Conservation (phyloP, 2,329 filamentous ascomycete species). For the Pezicula carpinea region DNA sequence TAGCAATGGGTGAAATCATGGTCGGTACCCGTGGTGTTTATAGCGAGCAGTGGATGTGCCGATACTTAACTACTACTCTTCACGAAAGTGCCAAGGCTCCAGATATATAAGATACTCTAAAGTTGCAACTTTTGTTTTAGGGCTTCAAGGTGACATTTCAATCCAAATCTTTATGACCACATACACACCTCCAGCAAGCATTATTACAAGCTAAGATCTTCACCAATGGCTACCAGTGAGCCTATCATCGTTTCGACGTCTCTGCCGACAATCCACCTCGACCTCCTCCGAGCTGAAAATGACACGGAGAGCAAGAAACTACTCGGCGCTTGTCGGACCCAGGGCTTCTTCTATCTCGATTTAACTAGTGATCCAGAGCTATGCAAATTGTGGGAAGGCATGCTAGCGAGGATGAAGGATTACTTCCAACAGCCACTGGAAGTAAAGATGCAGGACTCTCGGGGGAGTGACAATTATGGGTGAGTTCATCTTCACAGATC, state of each 20-base stretch:
- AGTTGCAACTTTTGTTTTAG: neutral
- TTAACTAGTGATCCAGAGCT: slow-evolving; percentile 48
- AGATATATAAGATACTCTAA: neutral
- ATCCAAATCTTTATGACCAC: neutral
- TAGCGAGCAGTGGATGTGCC: neutral
- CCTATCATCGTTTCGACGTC: neutral
- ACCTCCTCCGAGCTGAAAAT: neutral
- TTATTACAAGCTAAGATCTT: neutral
- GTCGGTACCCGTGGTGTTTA: neutral
- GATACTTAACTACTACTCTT: neutral
- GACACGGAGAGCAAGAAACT: slow-evolving; percentile 45
- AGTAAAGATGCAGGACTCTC: slow-evolving; percentile 47
- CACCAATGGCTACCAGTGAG: neutral
- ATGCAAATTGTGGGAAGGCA: slow-evolving; percentile 46
- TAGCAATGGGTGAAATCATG: neutral
- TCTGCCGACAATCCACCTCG: neutral
- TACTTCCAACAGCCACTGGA: slow-evolving; percentile 50
- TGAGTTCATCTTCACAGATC: slow-evolving; percentile 47
- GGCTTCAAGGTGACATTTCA: neutral
- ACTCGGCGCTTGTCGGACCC: slow-evolving; percentile 42
- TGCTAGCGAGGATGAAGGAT: slow-evolving; percentile 48
- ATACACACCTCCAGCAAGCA: neutral
- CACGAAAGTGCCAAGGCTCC: neutral
- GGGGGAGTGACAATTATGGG: neutral
- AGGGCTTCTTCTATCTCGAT: slow-evolving; percentile 54